Percentiles rank a stretch among this genome's conserved stretches.
Conservation (phyloP, 768 basidiomycete species). For the Strobilomyces echinocephalus region DNA sequence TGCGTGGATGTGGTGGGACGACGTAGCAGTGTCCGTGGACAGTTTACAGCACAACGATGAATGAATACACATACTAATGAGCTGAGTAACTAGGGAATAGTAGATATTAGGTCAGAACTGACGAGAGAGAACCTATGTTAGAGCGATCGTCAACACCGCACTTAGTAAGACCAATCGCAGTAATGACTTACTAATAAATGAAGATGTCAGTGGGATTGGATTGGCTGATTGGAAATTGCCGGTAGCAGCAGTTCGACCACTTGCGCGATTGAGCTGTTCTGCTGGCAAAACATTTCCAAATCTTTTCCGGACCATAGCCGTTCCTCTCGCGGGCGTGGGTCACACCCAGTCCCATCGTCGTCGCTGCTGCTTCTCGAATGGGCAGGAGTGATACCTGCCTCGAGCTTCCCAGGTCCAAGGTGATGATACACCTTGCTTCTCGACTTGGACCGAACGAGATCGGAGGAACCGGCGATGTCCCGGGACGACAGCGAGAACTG, state of each 20-base stretch:
- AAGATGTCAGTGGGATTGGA: constrained; percentile 19
- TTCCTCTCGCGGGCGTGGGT: constrained; percentile 39
- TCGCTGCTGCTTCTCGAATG: constrained; percentile 29
- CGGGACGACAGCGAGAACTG: constrained; percentile 25
- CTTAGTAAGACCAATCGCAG: not conserved
- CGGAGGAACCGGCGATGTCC: constrained; percentile 22
- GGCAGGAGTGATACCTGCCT: constrained; percentile 37
- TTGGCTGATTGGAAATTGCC: constrained; percentile 38
- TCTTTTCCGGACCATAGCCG: constrained; percentile 77
- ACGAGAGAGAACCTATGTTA: constrained; percentile 16
- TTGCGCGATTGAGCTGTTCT: constrained; percentile 81
- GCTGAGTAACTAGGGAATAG: constrained; percentile 22
- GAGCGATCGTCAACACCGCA: constrained; percentile 10
- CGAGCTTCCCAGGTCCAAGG: constrained; percentile 59
- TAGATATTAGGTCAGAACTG: constrained; percentile 26
- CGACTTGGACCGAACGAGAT: constrained; percentile 62
- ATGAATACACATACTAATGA: constrained; percentile 29
- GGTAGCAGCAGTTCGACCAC: constrained; percentile 65
- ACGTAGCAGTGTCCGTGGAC: constrained; percentile 23
- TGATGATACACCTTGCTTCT: constrained; percentile 65
- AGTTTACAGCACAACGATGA: constrained; percentile 25
- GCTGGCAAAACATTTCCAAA: constrained; percentile 76
- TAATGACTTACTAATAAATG: constrained; percentile 21
- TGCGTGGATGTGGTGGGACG: constrained; percentile 26
- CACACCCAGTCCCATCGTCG: constrained; percentile 28